A percentile compares a stretch with the other conserved stretches of the same genome.
phyloP scores from a whole-genome alignment of 192 early-diverging fungal genomes.

The Coemansia sp. region DNA sequence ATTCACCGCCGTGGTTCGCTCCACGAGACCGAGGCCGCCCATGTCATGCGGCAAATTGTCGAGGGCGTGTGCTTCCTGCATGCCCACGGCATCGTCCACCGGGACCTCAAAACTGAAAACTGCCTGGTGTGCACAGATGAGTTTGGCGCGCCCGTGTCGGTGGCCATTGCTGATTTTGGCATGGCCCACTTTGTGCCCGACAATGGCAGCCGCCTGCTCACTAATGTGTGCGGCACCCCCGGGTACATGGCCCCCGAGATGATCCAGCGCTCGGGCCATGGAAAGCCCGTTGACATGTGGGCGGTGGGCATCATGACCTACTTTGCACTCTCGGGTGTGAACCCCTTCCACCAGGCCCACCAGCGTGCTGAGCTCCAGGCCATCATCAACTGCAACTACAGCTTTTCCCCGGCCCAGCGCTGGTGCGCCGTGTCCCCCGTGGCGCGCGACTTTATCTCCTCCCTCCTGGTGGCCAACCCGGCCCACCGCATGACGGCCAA shows the following conservation, averaged over 20 bases:
- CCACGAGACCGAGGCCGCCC: slow-evolving; percentile 74
- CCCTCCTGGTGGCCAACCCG: slow-evolving; percentile 65
- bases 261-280: slow-evolving; percentile 50
- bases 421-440: slow-evolving; percentile 56
- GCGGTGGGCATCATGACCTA: slow-evolving; percentile 72
- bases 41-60: slow-evolving; percentile 69
- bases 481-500: slow-evolving; percentile 62
- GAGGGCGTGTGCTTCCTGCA: slow-evolving; percentile 82
- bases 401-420: slow-evolving; percentile 56
- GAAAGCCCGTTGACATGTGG: slow-evolving; percentile 80
- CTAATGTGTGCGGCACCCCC: slow-evolving; percentile 70
- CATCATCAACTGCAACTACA: slow-evolving; percentile 56
- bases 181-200: slow-evolving; percentile 51
- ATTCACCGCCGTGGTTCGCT: slow-evolving; percentile 65
- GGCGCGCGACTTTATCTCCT: slow-evolving; percentile 66
- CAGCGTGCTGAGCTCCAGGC: slow-evolving; percentile 51
- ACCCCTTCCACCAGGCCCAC: slow-evolving; percentile 61
- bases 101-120: slow-evolving; percentile 75
- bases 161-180: slow-evolving; percentile 82
- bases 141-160: slow-evolving; percentile 21
- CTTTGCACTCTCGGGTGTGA: slow-evolving; percentile 65
- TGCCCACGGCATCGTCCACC: slow-evolving; percentile 78
- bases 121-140: slow-evolving; percentile 59
- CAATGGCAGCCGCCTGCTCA: slow-evolving; percentile 57
- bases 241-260: slow-evolving; percentile 72